phyloP scores from a whole-genome alignment of 805 yeast species.

The Alloascoidea africana region DNA sequence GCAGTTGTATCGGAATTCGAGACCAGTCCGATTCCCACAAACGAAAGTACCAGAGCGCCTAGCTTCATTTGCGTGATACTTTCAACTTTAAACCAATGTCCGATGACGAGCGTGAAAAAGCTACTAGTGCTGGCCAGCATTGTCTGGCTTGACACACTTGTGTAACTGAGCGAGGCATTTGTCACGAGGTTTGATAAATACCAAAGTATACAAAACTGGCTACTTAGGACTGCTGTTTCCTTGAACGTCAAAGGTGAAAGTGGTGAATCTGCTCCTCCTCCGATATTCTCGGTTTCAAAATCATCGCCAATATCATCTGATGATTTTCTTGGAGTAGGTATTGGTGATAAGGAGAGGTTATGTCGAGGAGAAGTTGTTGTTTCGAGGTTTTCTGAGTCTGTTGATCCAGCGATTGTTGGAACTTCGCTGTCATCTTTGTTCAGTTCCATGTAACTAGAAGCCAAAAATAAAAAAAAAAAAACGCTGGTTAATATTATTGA shows the following conservation, averaged over 20 bases:
- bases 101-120: slow-evolving; percentile 79
- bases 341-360: background rate
- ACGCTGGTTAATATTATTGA: no score
- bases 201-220: slow-evolving; percentile 82
- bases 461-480: no score
- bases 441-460: no score
- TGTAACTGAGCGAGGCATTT: slow-evolving; percentile 75
- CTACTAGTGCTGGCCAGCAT: slow-evolving; percentile 86
- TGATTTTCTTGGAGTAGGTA: slow-evolving; percentile 5
- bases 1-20: slow-evolving; percentile 48
- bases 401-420: slow-evolving; percentile 4
- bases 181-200: slow-evolving; percentile 79
- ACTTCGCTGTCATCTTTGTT: slow-evolving; percentile 1
- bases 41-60: slow-evolving; percentile 53
- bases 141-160: slow-evolving; percentile 90
- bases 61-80: slow-evolving; percentile 47
- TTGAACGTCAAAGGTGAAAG: slow-evolving; percentile 12
- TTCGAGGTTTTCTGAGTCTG: slow-evolving; percentile 6
- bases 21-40: slow-evolving; percentile 68
- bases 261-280: slow-evolving; percentile 2
- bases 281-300: slow-evolving; percentile 3
- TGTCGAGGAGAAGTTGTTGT: slow-evolving; percentile 3
- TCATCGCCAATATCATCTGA: slow-evolving; percentile 2
- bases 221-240: slow-evolving; percentile 62
- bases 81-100: slow-evolving; percentile 61